Percentiles rank a stretch among this genome's conserved stretches.
These are phyloP conservation scores for Orbilia quercus DNA, from an alignment of 2,329 filamentous ascomycete genomes.

Conservation along the genomic window DNA sequence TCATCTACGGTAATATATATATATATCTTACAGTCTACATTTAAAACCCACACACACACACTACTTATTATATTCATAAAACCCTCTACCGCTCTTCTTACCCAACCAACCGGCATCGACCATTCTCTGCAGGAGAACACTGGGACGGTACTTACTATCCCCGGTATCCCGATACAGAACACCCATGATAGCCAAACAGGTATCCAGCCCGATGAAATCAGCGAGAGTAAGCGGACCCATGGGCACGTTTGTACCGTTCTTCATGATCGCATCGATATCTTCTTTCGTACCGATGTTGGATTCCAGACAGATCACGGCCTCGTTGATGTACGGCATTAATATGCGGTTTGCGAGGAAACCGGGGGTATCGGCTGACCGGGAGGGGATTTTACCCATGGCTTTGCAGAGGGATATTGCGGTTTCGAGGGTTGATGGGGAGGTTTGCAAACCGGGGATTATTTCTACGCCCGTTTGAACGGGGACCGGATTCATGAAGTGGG, in stretches of 20 bases:
- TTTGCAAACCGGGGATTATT: conserved; percentile 95
- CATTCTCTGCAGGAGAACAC: conserved; percentile 90
- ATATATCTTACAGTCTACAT: conserved; percentile 18
- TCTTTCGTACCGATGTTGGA: conserved; percentile 89
- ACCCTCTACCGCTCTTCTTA: conserved; percentile 96
- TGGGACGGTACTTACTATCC: conserved; percentile 93
- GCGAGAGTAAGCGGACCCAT: conserved; percentile 95
- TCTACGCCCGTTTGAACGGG: conserved; percentile 97
- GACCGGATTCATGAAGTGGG: conserved; percentile 99
- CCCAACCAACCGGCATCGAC: conserved; percentile 97
- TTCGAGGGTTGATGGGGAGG: conserved; percentile 81
- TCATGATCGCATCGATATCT: conserved; percentile 98
- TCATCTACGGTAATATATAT: conserved; percentile 1
- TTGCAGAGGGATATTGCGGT: conserved; percentile 86
- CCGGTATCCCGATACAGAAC: conserved; percentile 90
- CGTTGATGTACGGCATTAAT: conserved; percentile 99
- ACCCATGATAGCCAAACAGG: conserved; percentile 96
- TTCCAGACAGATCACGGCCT: conserved; percentile 94
- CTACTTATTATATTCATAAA: conserved; percentile 79
- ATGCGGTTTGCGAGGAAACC: conserved; percentile 97
- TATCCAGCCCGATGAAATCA: conserved; percentile 97
- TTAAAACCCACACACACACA: no score
- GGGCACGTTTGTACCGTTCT: conserved; percentile 97
- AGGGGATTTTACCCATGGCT: conserved; percentile 91
- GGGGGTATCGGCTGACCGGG: conserved; percentile 86